A percentile compares a stretch with the other conserved stretches of the same genome.
Evolutionary conservation across 2,329 filamentous ascomycete genomes (phyloP).

Genomic region (Hypocrella siamensis): DNA sequence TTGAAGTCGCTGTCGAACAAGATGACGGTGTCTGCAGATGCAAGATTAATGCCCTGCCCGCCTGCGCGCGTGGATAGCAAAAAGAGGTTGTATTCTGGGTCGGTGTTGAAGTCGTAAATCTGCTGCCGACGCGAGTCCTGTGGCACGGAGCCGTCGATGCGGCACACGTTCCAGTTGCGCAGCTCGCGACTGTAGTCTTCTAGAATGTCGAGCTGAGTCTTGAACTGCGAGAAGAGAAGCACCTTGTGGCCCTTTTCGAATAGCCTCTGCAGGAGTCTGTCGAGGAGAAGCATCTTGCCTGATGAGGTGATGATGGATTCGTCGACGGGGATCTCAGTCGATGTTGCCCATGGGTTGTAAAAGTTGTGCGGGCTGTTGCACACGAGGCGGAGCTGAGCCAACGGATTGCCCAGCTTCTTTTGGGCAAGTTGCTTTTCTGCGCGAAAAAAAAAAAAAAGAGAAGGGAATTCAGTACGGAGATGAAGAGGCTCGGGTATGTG

Average conservation of each 20-base stretch:
- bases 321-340: slow-evolving; percentile 47
- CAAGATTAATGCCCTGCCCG: slow-evolving; percentile 89
- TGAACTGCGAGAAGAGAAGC: slow-evolving; percentile 93
- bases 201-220: slow-evolving; percentile 80
- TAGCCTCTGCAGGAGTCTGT: slow-evolving; percentile 64
- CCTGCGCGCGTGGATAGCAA: slow-evolving; percentile 81
- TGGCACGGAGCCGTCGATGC: slow-evolving; percentile 78
- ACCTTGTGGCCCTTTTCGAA: slow-evolving; percentile 71
- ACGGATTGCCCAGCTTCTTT: slow-evolving; percentile 85
- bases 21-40: slow-evolving; percentile 81
- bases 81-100: slow-evolving; percentile 57
- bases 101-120: slow-evolving; percentile 57
- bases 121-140: slow-evolving; percentile 56
- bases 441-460: slow-evolving; percentile 9
- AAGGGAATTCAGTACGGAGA: background rate
- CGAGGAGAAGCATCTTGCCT: slow-evolving; percentile 90
- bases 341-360: slow-evolving; percentile 70
- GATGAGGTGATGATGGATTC: slow-evolving; percentile 74
- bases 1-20: slow-evolving; percentile 88
- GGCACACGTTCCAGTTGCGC: slow-evolving; percentile 65
- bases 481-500: no score
- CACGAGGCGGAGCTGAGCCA: slow-evolving; percentile 81
- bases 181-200: slow-evolving; percentile 71
- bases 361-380: slow-evolving; percentile 96
- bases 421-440: slow-evolving; percentile 67